phyloP scores from a whole-genome alignment of 345 rosid genomes.

The Toxicodendron radicans region DNA sequence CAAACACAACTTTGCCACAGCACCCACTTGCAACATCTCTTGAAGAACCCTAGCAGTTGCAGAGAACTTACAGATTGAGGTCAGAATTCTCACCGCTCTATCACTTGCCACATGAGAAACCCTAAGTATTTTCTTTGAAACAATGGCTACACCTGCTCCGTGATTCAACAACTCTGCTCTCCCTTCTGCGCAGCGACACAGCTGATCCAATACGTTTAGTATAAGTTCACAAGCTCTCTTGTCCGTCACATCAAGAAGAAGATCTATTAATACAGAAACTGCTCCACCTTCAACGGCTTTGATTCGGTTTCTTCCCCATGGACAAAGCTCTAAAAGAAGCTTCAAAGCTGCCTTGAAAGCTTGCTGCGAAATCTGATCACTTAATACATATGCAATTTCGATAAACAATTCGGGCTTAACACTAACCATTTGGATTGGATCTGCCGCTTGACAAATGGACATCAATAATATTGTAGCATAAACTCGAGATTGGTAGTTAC shows the following conservation, averaged over 20 bases:
- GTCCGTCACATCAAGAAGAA: conserved; percentile 45
- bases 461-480: conserved; percentile 36
- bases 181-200: conserved; percentile 61
- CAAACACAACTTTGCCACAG: conserved; percentile 56
- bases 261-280: conserved; percentile 35
- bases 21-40: conserved; percentile 64
- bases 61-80: conserved; percentile 46
- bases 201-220: conserved; percentile 38
- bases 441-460: conserved; percentile 38
- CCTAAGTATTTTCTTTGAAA: conserved; percentile 62
- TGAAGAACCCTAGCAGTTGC: conserved; percentile 45
- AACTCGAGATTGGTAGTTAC: conserved; percentile 38
- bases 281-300: conserved; percentile 50
- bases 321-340: conserved; percentile 37
- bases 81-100: conserved; percentile 50
- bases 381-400: conserved; percentile 38
- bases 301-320: conserved; percentile 66
- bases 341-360: conserved; percentile 49
- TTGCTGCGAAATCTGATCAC: conserved; percentile 47
- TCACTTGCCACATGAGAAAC: conserved; percentile 52
- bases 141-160: conserved; percentile 57
- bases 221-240: conserved; percentile 42
- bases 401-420: conserved; percentile 33
- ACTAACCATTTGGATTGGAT: conserved; percentile 42
- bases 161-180: conserved; percentile 56